Evolutionary conservation across 2,329 filamentous ascomycete genomes (phyloP).

Genomic region (Pezizomycotina sp.): DNA sequence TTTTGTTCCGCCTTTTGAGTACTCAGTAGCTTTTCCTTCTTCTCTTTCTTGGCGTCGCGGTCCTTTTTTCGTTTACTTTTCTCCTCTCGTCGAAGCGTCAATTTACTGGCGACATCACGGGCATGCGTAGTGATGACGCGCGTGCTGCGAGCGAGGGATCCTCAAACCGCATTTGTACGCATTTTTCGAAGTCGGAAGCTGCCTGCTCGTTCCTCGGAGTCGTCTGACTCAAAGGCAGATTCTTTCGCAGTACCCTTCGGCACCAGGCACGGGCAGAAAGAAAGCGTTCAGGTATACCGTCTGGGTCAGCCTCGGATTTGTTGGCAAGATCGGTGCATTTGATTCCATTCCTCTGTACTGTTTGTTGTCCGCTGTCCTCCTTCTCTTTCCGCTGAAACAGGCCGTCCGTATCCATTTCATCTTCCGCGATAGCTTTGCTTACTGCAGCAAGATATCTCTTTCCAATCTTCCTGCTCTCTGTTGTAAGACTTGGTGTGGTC

Average conservation of each 20-base stretch:
- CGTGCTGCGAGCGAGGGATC: constrained; percentile 43
- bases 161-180: constrained; percentile 96
- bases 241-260: constrained; percentile 34
- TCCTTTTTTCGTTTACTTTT: constrained; percentile 59
- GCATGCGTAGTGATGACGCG: constrained; percentile 68
- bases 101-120: constrained; percentile 54
- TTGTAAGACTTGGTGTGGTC: constrained; percentile 55
- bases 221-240: constrained; percentile 70
- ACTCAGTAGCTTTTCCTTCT: constrained; percentile 51
- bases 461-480: constrained; percentile 74
- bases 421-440: constrained; percentile 49
- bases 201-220: constrained; percentile 51
- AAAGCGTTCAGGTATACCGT: constrained; percentile 91
- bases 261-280: constrained; percentile 77
- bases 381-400: constrained; percentile 57
- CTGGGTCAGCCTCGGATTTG: constrained; percentile 72
- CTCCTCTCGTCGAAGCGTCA: constrained; percentile 75
- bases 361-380: constrained; percentile 27
- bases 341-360: constrained; percentile 26
- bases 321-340: constrained; percentile 22
- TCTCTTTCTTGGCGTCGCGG: constrained; percentile 62
- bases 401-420: constrained; percentile 33
- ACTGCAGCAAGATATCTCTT: constrained; percentile 61
- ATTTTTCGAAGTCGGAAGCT: constrained; percentile 71
- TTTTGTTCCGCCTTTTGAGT: constrained; percentile 73